Base-by-base conservation (phyloP, 2,329 filamentous ascomycete genomes). In the Corniculantispora saksenae region DNA sequence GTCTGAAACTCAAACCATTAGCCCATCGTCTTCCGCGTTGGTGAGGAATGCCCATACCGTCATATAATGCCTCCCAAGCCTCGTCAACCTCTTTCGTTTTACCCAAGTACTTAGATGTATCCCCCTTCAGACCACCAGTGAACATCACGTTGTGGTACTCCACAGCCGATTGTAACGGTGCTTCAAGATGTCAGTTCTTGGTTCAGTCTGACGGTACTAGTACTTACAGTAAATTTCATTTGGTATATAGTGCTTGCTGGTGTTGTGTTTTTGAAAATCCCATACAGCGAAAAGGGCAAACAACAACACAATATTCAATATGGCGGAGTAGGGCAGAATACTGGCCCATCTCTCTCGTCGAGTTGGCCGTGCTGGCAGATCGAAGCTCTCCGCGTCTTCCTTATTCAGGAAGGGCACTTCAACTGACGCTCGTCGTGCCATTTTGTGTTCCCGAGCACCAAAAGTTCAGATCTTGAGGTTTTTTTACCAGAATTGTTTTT, bases 1-100 rank as follows among this genome's bases (percentile, higher is more conserved):
- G 2, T 69, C 69, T 70, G 32, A 13, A 50, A n/a, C 25, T 29
- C 3, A 32, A 5, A 21, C 2, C 23, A 13, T 67, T 40, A 66
- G 48, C 17, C n/a, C n/a, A n/a, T n/a, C n/a, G n/a, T 15, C 15
- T 13, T 38, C 8, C 25, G 2, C 3, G 17, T 32, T 5, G 6
- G 5, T 29, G 3, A n/a, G 35, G 23, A 4, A 35, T 47, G 21
- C 1, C 40, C 63, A 17, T 61, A 70, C 69, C 54, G 38, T 65
- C 55, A 38, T 82, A 83, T 55, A 86, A 80, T 12, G 79, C 79
- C 57, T 84, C 80, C 86, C 86, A 88, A 17, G 81, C 81, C 58
- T 78, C 77, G 66, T 88, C 85, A 7, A 87, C 84, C 23, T 84
- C 81, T 8, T 80, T 78, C 0, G 84, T 83, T 32, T 78, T 82